Base-by-base conservation (phyloP, 306 rosid genomes). In the Quercus bicolor region DNA sequence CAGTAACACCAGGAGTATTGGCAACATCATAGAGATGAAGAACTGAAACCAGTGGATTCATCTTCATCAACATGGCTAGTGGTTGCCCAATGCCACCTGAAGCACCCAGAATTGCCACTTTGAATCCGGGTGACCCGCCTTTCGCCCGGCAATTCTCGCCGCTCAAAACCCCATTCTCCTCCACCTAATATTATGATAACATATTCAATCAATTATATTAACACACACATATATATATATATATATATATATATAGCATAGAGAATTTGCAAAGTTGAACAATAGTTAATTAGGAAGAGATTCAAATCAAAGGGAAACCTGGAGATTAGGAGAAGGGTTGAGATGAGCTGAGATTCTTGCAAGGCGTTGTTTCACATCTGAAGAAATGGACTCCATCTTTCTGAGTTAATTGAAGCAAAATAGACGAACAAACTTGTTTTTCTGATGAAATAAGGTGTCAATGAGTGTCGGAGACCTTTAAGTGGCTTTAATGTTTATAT, bases 21-120 rank as follows among this genome's bases (percentile, higher is more conserved):
- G 90, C 98, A 24, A 93, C 99, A 78, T 96, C 99, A 68, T 96
- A 96, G 34, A 96, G 99, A 88, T 96, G 99, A 83, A 96, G 98
- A 84, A 89, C 89, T 0, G 99, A 93, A 70, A 96, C 97, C 53
- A 91, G 77, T 37, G 99, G 99, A 24, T 96, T 96, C 18, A 96
- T 96, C 92, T 96, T 96, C 96, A 96, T 84, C 68, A 93, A 83
- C 92, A 96, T 72, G 56, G 98, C 80, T 45, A 96, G 96, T 74
- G 99, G 84, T 74, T 96, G 98, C 53, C 98, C 99, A 74, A 96
- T 96, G 77, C 99, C 97, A 23, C 97, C 98, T 61, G 99, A 94
- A 74, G 98, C 98, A 57, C 99, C 98, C 81, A 96, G 70, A 31
- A 96, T 87, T 6, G 99, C 99, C 4, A 96, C 98, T 73, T 88